Evolutionary conservation across 1,139 yeast species (phyloP).

Genomic region (Yamadazyma buinensis): DNA sequence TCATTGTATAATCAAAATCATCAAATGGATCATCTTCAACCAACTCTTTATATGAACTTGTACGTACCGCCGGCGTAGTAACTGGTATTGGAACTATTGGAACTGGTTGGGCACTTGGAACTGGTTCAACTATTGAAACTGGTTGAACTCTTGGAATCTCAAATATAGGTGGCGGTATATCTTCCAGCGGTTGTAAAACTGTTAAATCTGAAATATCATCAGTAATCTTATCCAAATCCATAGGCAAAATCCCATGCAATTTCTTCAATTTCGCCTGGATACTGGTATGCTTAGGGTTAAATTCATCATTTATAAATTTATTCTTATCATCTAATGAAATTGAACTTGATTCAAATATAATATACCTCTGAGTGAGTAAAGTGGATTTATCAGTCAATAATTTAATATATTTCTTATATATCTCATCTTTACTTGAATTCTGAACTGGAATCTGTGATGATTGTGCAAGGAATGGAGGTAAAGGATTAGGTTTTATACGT

Average conservation of each 20-base stretch:
- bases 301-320: constrained; percentile 20
- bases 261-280: constrained; percentile 11
- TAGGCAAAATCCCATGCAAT: constrained; percentile 1
- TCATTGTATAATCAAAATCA: too few relatives aligned
- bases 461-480: too few relatives aligned
- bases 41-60: constrained; percentile 5
- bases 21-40: not conserved
- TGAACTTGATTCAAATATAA: constrained; percentile 32
- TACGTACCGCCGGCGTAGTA: not conserved
- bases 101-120: not conserved
- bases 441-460: not conserved
- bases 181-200: not conserved
- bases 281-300: constrained; percentile 17
- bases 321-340: constrained; percentile 32
- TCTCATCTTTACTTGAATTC: constrained; percentile 1
- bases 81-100: not conserved
- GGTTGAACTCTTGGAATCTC: not conserved
- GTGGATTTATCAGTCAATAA: constrained; percentile 17
- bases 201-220: constrained; percentile 1
- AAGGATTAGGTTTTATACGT: too few relatives aligned
- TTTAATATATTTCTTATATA: constrained; percentile 12
- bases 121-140: not conserved
- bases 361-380: constrained; percentile 24
- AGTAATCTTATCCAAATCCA: constrained; percentile 1
- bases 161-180: too few relatives aligned